Evolutionary conservation across 2,329 filamentous ascomycete species (phyloP), one percentile per base, ranked within the genome.

Genomic region (Xylariaceae sp.): DNA sequence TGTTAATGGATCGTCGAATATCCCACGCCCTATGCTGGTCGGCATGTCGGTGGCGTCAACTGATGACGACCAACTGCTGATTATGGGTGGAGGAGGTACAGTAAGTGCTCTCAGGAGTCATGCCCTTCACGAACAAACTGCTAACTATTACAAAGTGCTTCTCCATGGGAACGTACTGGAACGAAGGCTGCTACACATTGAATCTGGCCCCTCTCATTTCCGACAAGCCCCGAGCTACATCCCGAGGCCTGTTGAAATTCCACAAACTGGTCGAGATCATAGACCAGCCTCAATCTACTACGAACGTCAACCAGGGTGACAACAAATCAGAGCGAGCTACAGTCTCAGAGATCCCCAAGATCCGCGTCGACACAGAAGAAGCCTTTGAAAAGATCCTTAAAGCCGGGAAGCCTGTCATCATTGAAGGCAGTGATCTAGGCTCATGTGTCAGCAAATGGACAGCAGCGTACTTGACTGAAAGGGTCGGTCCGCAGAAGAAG

Each of bases 111-210:
- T 44, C 13, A 23, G 35, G 9, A 42, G 4, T 10, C 13, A 1
- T 30, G 1, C 30, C 15, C n/a, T 9, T 45, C 11, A 23, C 13
- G 2, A 42, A n/a, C 18, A 6, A 45, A n/a, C 44, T 5, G 35
- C 61, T 58, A 23, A 59, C 48, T 50, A 4, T 23, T 18, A 3
- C 2, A 15, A 44, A 64, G 62, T 96, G 91, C 72, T 96, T 96
- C 76, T 92, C 90, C 0, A 96, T 96, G 81, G 92, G 92, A 1
- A 89, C 89, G 5, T 92, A 84, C 68, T 95, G 90, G 89, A 92
- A 92, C 54, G 78, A 80, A 37, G 84, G 84, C 7, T 69, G 64
- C 48, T 73, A 71, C 62, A 58, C 65, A 42, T 30, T 67, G 0
- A 23, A 61, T 57, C 30, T 64, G 9, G 17, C 35, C 4, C 11